Conservation (phyloP, 352 stramenopile species). For the Globisporangium emineosum region DNA sequence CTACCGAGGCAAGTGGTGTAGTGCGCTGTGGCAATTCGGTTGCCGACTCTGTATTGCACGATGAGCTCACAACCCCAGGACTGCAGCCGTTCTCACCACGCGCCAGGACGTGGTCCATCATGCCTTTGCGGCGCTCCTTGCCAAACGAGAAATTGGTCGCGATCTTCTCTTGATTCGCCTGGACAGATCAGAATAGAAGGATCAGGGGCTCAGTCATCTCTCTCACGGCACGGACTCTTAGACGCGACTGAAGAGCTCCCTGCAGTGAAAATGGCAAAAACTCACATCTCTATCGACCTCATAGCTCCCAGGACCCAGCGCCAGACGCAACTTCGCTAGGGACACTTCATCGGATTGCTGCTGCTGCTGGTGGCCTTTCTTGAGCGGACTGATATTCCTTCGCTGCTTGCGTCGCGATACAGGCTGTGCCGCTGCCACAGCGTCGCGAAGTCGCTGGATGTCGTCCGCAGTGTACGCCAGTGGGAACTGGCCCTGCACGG, state of each 20-base stretch:
- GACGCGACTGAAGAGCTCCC: background rate
- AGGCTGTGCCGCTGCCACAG: background rate
- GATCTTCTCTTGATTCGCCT: slow-evolving; percentile 37
- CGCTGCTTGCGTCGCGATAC: slow-evolving; percentile 14
- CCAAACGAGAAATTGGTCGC: slow-evolving; percentile 46
- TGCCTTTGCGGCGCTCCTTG: slow-evolving; percentile 39
- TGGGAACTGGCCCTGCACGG: slow-evolving; percentile 37
- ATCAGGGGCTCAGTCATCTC: background rate
- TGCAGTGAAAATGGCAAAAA: background rate
- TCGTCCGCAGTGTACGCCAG: slow-evolving; percentile 40
- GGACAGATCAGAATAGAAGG: background rate
- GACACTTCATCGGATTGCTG: slow-evolving; percentile 1
- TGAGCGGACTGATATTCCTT: slow-evolving; percentile 2
- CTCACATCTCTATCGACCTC: slow-evolving; percentile 39
- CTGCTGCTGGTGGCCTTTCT: background rate
- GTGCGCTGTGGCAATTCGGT: background rate
- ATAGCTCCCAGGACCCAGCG: slow-evolving; percentile 53
- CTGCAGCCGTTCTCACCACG: slow-evolving; percentile 20
- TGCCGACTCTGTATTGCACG: background rate
- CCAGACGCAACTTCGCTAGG: slow-evolving; percentile 25
- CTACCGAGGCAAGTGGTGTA: background rate
- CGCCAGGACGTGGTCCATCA: slow-evolving; percentile 34
- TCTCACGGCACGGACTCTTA: background rate
- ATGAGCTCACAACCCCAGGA: slow-evolving; percentile 12
- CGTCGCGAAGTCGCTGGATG: slow-evolving; percentile 22